phyloP scores from a whole-genome alignment of 108 stramenopile genomes.

The Cyclostephanos tholiformis region DNA sequence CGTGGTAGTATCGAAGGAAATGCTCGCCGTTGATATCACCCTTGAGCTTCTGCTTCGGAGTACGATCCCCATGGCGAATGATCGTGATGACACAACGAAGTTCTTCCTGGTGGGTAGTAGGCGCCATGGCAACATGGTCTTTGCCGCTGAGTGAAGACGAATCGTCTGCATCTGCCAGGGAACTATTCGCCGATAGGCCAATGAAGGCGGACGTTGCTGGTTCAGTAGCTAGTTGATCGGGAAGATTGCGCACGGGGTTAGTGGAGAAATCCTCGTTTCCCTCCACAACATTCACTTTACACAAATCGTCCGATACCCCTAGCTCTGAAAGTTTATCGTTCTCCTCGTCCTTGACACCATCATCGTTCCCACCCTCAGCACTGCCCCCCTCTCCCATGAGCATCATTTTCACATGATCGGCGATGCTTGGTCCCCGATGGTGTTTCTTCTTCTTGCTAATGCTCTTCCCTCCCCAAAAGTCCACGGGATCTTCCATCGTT shows the following conservation, averaged over 20 bases:
- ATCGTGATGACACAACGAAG: conserved; percentile 96
- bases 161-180: conserved; percentile 52
- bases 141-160: conserved; percentile 19
- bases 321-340: conserved; percentile 43
- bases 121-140: conserved; percentile 20
- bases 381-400: conserved; percentile 34
- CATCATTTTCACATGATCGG: conserved; percentile 45
- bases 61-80: conserved; percentile 96
- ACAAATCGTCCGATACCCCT: conserved; percentile 7
- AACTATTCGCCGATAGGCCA: conserved; percentile 45
- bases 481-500: conserved; percentile 46
- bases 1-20: conserved; percentile 80
- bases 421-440: conserved; percentile 37
- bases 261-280: conserved; percentile 31
- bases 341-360: conserved; percentile 29
- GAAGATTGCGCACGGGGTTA: conserved; percentile 72
- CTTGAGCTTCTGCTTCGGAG: conserved; percentile 99
- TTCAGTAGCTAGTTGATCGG: conserved; percentile 64
- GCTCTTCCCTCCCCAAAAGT: conserved; percentile 17
- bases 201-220: conserved; percentile 56
- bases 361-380: conserved; percentile 23
- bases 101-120: conserved; percentile 77
- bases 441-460: conserved; percentile 26
- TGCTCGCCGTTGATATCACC: conserved; percentile 77
- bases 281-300: conserved; percentile 15